A percentile compares a stretch with the other conserved stretches of the same genome.
Evolutionary conservation across 2,329 filamentous ascomycete species (phyloP).

Genomic region (Stromatinia cepivora): DNA sequence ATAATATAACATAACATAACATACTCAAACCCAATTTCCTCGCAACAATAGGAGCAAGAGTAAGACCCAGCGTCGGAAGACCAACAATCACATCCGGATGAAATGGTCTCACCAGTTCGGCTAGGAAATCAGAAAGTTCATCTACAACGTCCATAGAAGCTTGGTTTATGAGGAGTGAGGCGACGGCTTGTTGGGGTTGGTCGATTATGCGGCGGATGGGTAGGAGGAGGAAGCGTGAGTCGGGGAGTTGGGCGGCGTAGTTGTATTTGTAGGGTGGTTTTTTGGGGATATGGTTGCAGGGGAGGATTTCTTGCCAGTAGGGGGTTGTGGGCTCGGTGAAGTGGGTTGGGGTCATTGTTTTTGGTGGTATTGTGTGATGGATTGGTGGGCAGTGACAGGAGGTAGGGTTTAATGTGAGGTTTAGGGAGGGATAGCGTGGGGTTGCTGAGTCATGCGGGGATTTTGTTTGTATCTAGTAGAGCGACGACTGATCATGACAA

Average conservation of each 20-base stretch:
- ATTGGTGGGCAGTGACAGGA: not conserved
- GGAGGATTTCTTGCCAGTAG: constrained; percentile 36
- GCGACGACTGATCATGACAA: not conserved
- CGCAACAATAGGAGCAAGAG: constrained; percentile 32
- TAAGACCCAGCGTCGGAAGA: constrained; percentile 35
- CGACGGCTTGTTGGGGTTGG: constrained; percentile 32
- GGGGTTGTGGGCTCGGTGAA: constrained; percentile 36
- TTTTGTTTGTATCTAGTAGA: not conserved
- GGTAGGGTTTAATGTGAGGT: not conserved
- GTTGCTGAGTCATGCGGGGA: constrained; percentile 7
- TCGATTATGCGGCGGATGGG: constrained; percentile 31
- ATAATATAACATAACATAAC: constrained; percentile 11
- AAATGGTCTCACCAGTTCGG: constrained; percentile 24
- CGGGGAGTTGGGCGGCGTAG: constrained; percentile 32
- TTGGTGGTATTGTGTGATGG: not conserved
- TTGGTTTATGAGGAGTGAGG: constrained; percentile 37
- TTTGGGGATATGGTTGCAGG: constrained; percentile 6
- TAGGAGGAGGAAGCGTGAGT: constrained; percentile 32
- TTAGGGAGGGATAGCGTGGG: not conserved
- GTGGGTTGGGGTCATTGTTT: not conserved
- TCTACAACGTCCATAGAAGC: constrained; percentile 32
- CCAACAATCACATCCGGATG: constrained; percentile 35
- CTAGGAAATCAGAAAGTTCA: constrained; percentile 28
- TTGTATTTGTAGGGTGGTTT: constrained; percentile 31
- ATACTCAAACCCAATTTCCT: constrained; percentile 31